Evolutionary conservation across 2,329 filamentous ascomycete genomes (phyloP).

Genomic region (Atkinsonella hypoxylon): DNA sequence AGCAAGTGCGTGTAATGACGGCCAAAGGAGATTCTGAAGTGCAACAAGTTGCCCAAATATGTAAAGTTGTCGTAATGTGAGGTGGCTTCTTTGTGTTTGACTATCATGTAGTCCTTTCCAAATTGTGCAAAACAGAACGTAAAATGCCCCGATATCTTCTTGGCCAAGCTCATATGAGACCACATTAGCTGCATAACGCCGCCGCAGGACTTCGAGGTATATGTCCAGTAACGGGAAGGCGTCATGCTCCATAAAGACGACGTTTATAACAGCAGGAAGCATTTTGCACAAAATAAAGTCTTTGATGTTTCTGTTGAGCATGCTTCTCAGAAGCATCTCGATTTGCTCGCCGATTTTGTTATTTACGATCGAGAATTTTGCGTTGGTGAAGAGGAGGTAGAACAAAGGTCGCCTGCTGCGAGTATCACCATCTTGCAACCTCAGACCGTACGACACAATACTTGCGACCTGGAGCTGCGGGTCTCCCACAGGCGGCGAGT

Average conservation of each 20-base stretch:
- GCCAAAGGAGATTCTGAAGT: constrained; percentile 20
- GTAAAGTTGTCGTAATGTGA: constrained; percentile 16
- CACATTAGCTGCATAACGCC: constrained; percentile 21
- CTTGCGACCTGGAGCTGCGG: constrained; percentile 43
- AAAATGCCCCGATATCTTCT: constrained; percentile 20
- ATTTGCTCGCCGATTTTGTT: constrained; percentile 35
- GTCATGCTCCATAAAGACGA: constrained; percentile 20
- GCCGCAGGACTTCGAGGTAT: constrained; percentile 32
- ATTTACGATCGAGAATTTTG: constrained; percentile 40
- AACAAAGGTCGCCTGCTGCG: constrained; percentile 38
- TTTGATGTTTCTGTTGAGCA: constrained; percentile 32
- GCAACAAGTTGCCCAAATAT: constrained; percentile 17
- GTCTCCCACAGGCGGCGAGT: constrained; percentile 42
- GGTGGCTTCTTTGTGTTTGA: constrained; percentile 6
- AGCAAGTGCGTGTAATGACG: constrained; percentile 14
- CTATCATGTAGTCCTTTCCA: constrained; percentile 17
- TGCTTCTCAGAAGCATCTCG: constrained; percentile 33
- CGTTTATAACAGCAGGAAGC: constrained; percentile 39
- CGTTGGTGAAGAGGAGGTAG: constrained; percentile 44
- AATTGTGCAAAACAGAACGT: constrained; percentile 20
- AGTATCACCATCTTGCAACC: constrained; percentile 38
- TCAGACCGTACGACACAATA: constrained; percentile 43
- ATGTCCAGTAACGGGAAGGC: constrained; percentile 39
- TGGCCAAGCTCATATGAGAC: constrained; percentile 26
- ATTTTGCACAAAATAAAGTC: constrained; percentile 39